Evolutionary conservation across 1,139 yeast genomes (phyloP).

Genomic region (Kodamaea suecica): DNA sequence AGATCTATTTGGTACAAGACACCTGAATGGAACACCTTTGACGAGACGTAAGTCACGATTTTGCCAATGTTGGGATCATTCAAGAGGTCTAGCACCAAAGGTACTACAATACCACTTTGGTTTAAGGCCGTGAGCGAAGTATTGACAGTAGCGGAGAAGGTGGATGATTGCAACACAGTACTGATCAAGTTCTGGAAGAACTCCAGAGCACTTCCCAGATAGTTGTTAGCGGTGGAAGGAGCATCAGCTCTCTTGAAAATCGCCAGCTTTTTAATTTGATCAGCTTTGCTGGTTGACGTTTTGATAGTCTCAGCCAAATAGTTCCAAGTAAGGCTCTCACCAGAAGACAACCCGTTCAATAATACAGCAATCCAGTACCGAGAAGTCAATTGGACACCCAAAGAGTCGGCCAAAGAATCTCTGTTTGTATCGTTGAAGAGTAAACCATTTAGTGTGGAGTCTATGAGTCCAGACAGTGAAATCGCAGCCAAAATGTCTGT

Average conservation of each 20-base stretch:
- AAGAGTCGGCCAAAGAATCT: slow-evolving; percentile 20
- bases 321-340: slow-evolving; percentile 27
- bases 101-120: slow-evolving; percentile 30
- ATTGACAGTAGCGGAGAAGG: slow-evolving; percentile 23
- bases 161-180: slow-evolving; percentile 25
- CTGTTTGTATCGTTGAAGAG: slow-evolving; percentile 32
- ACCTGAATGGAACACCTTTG: slow-evolving; percentile 33
- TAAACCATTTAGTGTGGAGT: slow-evolving; percentile 23
- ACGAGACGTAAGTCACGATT: slow-evolving; percentile 23
- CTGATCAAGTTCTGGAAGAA: slow-evolving; percentile 34
- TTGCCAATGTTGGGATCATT: slow-evolving; percentile 24
- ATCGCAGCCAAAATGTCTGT: slow-evolving; percentile 20
- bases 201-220: slow-evolving; percentile 32
- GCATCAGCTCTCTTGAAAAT: slow-evolving; percentile 14
- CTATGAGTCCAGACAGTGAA: slow-evolving; percentile 26
- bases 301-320: slow-evolving; percentile 27
- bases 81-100: slow-evolving; percentile 27
- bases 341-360: slow-evolving; percentile 32
- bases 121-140: slow-evolving; percentile 32
- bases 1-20: slow-evolving; percentile 31
- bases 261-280: slow-evolving; percentile 15
- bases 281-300: slow-evolving; percentile 25
- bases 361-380: slow-evolving; percentile 29
- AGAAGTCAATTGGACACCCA: slow-evolving; percentile 25
- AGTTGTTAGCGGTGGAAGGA: slow-evolving; percentile 14